phyloP scores from a whole-genome alignment of 352 stramenopile genomes.

The Pythium phragmitis region DNA sequence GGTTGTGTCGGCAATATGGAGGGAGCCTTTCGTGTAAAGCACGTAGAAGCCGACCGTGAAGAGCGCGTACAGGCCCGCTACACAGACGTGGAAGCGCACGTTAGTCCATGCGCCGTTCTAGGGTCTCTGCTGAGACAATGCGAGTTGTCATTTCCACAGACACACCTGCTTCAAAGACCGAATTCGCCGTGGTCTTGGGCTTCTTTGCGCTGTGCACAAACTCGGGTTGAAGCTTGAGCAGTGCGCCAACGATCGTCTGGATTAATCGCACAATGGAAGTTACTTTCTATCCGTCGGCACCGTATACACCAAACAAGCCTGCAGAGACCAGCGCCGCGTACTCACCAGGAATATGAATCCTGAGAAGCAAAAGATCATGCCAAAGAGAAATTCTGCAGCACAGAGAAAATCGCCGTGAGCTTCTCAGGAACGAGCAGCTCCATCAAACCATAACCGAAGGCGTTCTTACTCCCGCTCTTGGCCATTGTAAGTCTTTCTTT shows the following conservation, averaged over 20 bases:
- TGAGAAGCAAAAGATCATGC: conserved; percentile 75
- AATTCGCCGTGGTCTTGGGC: conserved; percentile 65
- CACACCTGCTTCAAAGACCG: conserved; percentile 78
- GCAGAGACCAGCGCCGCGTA: background rate
- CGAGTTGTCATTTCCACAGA: background rate
- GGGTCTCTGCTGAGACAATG: background rate
- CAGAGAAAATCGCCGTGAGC: background rate
- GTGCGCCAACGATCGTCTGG: conserved; percentile 61
- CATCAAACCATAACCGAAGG: background rate
- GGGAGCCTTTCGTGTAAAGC: conserved; percentile 56
- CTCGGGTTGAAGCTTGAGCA: conserved; percentile 74
- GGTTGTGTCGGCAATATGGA: conserved; percentile 41
- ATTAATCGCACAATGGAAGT: conserved; percentile 4
- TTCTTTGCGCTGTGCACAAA: conserved; percentile 75
- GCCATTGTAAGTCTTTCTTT: conserved; percentile 18
- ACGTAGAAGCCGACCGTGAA: conserved; percentile 49
- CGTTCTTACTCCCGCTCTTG: conserved; percentile 27
- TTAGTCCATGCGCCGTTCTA: background rate
- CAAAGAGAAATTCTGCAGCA: conserved; percentile 61
- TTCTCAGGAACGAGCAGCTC: background rate
- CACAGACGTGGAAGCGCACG: background rate
- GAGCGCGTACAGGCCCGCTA: conserved; percentile 58
- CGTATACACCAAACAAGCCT: background rate
- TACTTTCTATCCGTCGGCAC: background rate
- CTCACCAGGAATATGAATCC: conserved; percentile 78